Conservation (phyloP, 2,329 filamentous ascomycete genomes). For the Colletotrichum orbiculare region DNA sequence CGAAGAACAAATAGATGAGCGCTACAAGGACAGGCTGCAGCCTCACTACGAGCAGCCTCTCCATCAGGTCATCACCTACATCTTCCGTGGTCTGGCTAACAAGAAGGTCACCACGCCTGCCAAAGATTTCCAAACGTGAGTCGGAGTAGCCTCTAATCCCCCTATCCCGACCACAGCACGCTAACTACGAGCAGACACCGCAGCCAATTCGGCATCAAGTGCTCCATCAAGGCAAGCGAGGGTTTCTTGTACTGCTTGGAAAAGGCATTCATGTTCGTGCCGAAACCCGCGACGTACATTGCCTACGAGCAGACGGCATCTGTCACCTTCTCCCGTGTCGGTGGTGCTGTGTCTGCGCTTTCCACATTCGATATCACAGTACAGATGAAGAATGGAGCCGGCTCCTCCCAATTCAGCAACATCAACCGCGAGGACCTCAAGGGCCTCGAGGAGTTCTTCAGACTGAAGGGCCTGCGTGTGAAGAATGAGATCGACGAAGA, state of each 20-base stretch:
- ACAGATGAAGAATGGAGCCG: slow-evolving; percentile 84
- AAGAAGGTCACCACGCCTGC: slow-evolving; percentile 96
- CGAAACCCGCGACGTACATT: slow-evolving; percentile 97
- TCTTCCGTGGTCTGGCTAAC: slow-evolving; percentile 92
- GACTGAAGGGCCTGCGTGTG: slow-evolving; percentile 91
- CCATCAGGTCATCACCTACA: slow-evolving; percentile 92
- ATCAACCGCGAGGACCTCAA: slow-evolving; percentile 99
- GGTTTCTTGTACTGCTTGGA: slow-evolving; percentile 97
- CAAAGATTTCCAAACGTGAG: slow-evolving; percentile 86
- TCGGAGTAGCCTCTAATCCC: slow-evolving; percentile 5
- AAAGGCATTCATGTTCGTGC: slow-evolving; percentile 99
- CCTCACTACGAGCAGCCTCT: slow-evolving; percentile 93
- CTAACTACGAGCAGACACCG: slow-evolving; percentile 73
- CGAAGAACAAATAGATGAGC: slow-evolving; percentile 82
- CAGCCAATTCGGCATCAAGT: slow-evolving; percentile 95
- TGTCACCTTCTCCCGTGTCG: slow-evolving; percentile 95
- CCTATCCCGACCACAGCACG: neutral
- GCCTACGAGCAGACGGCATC: slow-evolving; percentile 92
- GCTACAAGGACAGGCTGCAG: slow-evolving; percentile 91
- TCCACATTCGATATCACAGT: slow-evolving; percentile 98
- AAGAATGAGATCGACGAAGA: slow-evolving; percentile 99
- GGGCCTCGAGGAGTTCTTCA: slow-evolving; percentile 97
- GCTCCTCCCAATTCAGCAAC: slow-evolving; percentile 97
- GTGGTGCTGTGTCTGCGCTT: slow-evolving; percentile 90
- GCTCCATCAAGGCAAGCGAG: slow-evolving; percentile 99